These are phyloP conservation scores for Ascodesmis nigricans DNA, from an alignment of 495 filamentous ascomycete species.

Conservation along the genomic window DNA sequence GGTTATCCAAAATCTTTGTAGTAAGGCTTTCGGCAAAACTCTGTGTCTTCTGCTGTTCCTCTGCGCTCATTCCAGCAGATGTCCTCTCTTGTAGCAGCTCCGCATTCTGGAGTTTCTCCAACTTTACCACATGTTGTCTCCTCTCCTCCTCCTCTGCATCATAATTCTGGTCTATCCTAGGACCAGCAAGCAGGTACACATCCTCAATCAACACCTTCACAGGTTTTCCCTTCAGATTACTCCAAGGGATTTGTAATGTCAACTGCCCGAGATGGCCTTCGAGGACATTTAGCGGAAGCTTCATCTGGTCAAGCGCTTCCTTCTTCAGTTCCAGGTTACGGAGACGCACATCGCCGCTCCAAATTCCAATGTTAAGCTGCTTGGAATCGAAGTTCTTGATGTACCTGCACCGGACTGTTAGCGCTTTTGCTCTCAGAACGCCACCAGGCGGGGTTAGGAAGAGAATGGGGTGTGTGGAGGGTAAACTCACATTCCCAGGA, in stretches of 20 bases:
- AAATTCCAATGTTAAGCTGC: constrained; percentile 93
- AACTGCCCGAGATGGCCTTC: constrained; percentile 83
- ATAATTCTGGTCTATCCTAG: constrained; percentile 76
- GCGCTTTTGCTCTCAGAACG: too few species aligned
- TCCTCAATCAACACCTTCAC: constrained; percentile 89
- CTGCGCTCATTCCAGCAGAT: constrained; percentile 76
- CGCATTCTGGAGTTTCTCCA: constrained; percentile 91
- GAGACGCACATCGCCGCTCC: constrained; percentile 90
- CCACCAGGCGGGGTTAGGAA: too few species aligned
- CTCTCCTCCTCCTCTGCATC: constrained; percentile 76
- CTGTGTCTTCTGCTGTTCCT: constrained; percentile 88
- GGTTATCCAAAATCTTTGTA: constrained; percentile 91
- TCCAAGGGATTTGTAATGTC: constrained; percentile 80
- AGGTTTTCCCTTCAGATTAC: constrained; percentile 78
- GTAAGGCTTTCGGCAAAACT: constrained; percentile 87
- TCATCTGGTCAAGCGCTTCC: constrained; percentile 90
- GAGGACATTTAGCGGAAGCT: constrained; percentile 83
- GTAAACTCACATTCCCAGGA: constrained; percentile 75
- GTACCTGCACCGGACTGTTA: constrained; percentile 15
- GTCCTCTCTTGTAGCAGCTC: constrained; percentile 79
- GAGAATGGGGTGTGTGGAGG: not conserved
- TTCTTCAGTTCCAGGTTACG: constrained; percentile 73
- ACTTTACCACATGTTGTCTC: constrained; percentile 66
- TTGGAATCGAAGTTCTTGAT: constrained; percentile 95
- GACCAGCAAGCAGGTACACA: constrained; percentile 83